phyloP scores from a whole-genome alignment of 371 early-diverging fungal species.

The Encephalitozoon hellem region DNA sequence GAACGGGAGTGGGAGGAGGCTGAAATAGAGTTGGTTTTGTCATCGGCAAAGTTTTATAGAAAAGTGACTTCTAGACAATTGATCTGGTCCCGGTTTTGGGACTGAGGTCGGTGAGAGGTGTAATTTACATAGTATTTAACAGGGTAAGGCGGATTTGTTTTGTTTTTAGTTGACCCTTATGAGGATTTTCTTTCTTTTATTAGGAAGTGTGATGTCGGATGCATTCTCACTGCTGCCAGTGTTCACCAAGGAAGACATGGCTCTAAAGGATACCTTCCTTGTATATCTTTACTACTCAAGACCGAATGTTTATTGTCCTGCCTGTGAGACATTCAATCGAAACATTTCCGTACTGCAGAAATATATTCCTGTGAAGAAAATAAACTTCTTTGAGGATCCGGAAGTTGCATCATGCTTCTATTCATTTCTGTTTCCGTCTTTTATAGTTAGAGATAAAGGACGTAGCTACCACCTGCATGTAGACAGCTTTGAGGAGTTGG shows the following conservation, averaged over 20 bases:
- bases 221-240: background rate
- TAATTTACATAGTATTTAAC: background rate
- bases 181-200: background rate
- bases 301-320: conserved; percentile 26
- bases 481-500: conserved; percentile 24
- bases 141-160: background rate
- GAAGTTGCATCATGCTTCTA: conserved; percentile 32
- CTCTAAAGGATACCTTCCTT: conserved; percentile 20
- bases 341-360: conserved; percentile 10
- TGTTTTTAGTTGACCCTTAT: background rate
- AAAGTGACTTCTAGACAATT: background rate
- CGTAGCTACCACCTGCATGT: conserved; percentile 24
- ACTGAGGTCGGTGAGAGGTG: background rate
- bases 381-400: conserved; percentile 41
- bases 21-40: conserved; percentile 67
- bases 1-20: conserved; percentile 74
- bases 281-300: conserved; percentile 46
- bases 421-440: conserved; percentile 42
- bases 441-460: conserved; percentile 30
- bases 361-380: conserved; percentile 29
- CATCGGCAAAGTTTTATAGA: conserved; percentile 19
- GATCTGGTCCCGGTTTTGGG: background rate
- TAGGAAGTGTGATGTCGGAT: background rate
- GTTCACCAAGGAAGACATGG: conserved; percentile 1
- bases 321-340: conserved; percentile 36